Percentiles rank a stretch among this genome's conserved stretches.
These are phyloP conservation scores for Blastobotrys americana DNA, from an alignment of 805 yeast species.

Conservation along the genomic window DNA sequence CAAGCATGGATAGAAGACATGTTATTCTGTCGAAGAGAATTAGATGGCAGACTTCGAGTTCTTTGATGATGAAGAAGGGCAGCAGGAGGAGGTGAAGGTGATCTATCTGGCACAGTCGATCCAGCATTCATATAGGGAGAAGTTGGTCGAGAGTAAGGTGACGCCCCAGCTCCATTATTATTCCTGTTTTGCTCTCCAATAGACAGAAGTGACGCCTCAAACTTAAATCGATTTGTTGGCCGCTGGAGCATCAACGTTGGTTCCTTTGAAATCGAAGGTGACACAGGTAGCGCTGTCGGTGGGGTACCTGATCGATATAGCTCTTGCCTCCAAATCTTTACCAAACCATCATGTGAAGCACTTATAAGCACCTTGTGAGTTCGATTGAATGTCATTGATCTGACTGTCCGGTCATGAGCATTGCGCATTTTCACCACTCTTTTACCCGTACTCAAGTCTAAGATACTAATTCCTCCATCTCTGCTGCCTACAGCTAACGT, in stretches of 20 bases:
- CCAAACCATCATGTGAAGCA: constrained; percentile 79
- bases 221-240: constrained; percentile 1
- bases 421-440: constrained; percentile 21
- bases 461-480: constrained; percentile 28
- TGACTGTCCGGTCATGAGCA: constrained; percentile 3
- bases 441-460: constrained; percentile 21
- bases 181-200: not conserved
- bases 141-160: not conserved
- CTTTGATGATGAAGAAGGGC: not conserved
- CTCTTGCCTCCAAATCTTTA: constrained; percentile 58
- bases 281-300: not conserved
- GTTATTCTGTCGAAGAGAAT: not conserved
- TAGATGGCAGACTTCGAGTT: not conserved
- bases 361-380: constrained; percentile 41
- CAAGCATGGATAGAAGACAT: not conserved
- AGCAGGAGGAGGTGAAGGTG: not conserved
- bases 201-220: not conserved
- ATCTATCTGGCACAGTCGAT: not conserved
- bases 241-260: constrained; percentile 1
- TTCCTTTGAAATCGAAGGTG: not conserved
- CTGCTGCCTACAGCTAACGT: constrained; percentile 31
- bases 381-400: constrained; percentile 15
- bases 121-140: not conserved
- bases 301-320: not conserved
- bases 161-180: no score